phyloP scores from a whole-genome alignment of 768 basidiomycete species.

The Fibroporia radiculosa region DNA sequence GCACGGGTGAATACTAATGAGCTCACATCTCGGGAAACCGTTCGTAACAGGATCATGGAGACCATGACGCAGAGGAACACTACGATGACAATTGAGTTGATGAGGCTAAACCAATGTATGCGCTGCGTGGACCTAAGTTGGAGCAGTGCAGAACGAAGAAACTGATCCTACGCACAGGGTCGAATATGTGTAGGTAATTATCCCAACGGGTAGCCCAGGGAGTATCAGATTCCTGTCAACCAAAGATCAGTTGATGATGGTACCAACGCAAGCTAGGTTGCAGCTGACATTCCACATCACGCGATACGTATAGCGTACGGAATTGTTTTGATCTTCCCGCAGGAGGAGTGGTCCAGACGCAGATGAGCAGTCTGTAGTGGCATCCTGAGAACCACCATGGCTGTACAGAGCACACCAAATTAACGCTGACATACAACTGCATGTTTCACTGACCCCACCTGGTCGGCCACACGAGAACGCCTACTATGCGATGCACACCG shows the following conservation, averaged over 20 bases:
- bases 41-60: constrained; percentile 80
- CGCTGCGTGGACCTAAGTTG: constrained; percentile 23
- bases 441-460: constrained; percentile 23
- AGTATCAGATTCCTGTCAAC: constrained; percentile 66
- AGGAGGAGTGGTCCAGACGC: constrained; percentile 45
- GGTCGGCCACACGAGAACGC: constrained; percentile 79
- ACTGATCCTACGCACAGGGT: constrained; percentile 36
- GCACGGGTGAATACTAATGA: background rate
- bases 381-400: constrained; percentile 54
- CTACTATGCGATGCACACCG: constrained; percentile 79
- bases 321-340: constrained; percentile 49
- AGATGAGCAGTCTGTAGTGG: constrained; percentile 43
- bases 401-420: constrained; percentile 27
- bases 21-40: constrained; percentile 80
- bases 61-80: constrained; percentile 92
- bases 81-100: constrained; percentile 89
- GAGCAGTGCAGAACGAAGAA: background rate
- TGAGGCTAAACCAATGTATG: constrained; percentile 94
- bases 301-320: constrained; percentile 79
- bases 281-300: constrained; percentile 75
- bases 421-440: background rate
- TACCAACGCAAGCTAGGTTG: background rate
- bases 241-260: background rate
- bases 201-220: constrained; percentile 97
- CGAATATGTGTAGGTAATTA: constrained; percentile 89